Evolutionary conservation across 2,329 filamentous ascomycete species (phyloP), one percentile per base, ranked within the genome.

Genomic region (Aspergillus jensenii): DNA sequence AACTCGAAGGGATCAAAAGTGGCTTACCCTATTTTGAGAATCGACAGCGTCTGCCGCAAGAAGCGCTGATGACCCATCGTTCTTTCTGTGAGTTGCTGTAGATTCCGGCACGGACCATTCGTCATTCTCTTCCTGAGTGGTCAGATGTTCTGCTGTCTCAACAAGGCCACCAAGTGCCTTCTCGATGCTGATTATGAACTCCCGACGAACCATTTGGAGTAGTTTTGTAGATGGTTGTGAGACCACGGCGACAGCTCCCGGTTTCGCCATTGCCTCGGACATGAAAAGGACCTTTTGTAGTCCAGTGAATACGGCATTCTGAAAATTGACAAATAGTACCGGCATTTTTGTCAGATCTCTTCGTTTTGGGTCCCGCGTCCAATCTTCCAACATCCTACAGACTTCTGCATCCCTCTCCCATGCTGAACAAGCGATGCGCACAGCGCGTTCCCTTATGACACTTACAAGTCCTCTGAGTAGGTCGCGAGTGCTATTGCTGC

Each of bases 221-320:
- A 97, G 79, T 74, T 98, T 99, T 7, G 88, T 82, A 37, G 91
- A 88, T 5, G 95, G 96, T 17, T 93, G 89, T 23, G 89, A 84
- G 56, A 98, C 87, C 62, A 99, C 92, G 68, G 91, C 87, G 47
- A 82, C 85, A 5, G 87, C 84, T 23, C 86, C 89, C 8, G 89
- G 83, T 73, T 90, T 92, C 45, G 82, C 84, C 79, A 87, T 89
- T 21, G 91, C 90, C 64, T 97, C 93, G 1, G 90, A 89, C 44
- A 99, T 88, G 72, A 97, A 99, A 27, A 97, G 81, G 54, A 98
- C 96, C 78, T 93, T 96, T 74, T 99, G 95, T 86, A 98, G 90
- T 55, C 93, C 92, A 1, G 82, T 82, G 19, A 99, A 80, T 12
- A 99, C 81, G 6, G 89, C 85, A 55, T 87, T 89, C 69, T 98